phyloP scores from a whole-genome alignment of 805 yeast genomes.

The Kodamaea jinghongensis region DNA sequence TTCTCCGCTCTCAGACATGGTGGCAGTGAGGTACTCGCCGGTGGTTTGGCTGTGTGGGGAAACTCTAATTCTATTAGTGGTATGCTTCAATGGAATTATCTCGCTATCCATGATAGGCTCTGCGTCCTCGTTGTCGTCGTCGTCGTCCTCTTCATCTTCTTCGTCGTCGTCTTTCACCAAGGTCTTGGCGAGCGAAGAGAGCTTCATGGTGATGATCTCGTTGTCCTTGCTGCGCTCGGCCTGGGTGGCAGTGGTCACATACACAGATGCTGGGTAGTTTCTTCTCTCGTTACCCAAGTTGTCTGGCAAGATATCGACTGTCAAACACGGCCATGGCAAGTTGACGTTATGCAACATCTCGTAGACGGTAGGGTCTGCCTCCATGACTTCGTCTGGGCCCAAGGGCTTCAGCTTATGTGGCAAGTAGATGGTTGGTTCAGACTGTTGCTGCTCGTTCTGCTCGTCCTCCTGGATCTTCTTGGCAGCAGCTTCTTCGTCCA shows the following conservation, averaged over 20 bases:
- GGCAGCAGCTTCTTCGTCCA: conserved; percentile 31
- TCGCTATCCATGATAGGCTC: conserved; percentile 91
- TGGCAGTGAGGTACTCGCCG: conserved; percentile 82
- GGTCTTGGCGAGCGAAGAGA: conserved; percentile 80
- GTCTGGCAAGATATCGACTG: conserved; percentile 87
- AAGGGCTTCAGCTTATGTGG: conserved; percentile 88
- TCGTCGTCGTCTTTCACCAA: conserved; percentile 79
- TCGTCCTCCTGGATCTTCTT: conserved; percentile 37
- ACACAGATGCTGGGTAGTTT: conserved; percentile 81
- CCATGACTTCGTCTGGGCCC: conserved; percentile 93
- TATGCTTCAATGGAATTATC: conserved; percentile 68
- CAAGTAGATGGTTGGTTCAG: conserved; percentile 58
- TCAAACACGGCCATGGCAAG: conserved; percentile 95
- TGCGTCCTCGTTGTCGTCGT: conserved; percentile 63
- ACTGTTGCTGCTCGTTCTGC: conserved; percentile 31
- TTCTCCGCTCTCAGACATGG: conserved; percentile 88
- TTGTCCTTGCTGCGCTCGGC: conserved; percentile 85
- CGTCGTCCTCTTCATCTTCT: conserved; percentile 71
- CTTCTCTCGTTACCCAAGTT: conserved; percentile 83
- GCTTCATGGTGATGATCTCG: conserved; percentile 79
- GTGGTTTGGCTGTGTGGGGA: conserved; percentile 72
- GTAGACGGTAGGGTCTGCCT: conserved; percentile 94
- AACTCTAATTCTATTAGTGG: conserved; percentile 86
- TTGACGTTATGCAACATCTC: conserved; percentile 94
- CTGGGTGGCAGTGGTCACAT: conserved; percentile 90